Conservation (phyloP, 768 basidiomycete species). For the Russula abietina region DNA sequence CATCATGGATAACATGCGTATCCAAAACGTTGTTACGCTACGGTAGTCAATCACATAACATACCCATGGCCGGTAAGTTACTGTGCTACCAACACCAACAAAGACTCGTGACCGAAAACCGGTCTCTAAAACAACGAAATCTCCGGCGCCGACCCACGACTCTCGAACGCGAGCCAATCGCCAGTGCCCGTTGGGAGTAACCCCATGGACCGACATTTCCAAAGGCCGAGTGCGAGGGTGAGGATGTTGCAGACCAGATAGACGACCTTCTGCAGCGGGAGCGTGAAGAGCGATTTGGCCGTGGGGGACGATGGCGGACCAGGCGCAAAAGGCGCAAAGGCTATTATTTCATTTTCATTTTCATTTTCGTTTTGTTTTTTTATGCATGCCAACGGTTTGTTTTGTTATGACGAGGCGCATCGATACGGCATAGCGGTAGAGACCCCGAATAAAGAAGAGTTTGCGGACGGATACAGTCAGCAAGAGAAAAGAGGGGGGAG, state of each 20-base stretch:
- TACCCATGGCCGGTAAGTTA: too few species aligned
- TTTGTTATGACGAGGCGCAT: too few species aligned
- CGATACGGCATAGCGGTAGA: too few species aligned
- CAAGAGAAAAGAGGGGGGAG: too few species aligned
- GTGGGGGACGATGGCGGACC: conserved; percentile 41
- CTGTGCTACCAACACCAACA: not conserved
- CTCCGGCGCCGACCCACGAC: conserved; percentile 56
- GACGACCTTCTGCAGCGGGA: conserved; percentile 63
- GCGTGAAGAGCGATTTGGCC: conserved; percentile 41
- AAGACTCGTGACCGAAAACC: not conserved
- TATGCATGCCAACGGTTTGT: too few species aligned
- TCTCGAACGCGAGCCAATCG: conserved; percentile 94
- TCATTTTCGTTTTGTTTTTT: too few species aligned
- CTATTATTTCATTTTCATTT: conserved; percentile 35
- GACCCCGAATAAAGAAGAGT: too few species aligned
- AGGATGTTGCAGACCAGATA: conserved; percentile 69
- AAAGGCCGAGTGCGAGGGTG: conserved; percentile 79
- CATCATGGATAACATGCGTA: not conserved
- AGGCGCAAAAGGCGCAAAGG: conserved; percentile 70
- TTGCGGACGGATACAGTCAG: not conserved
- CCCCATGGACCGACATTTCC: conserved; percentile 93
- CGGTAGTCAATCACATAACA: not conserved
- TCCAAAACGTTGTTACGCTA: not conserved
- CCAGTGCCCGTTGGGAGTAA: conserved; percentile 84
- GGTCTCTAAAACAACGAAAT: conserved; percentile 20